Conservation (phyloP, 2,329 filamentous ascomycete species). For the Aspergillus pseudotamarii region DNA sequence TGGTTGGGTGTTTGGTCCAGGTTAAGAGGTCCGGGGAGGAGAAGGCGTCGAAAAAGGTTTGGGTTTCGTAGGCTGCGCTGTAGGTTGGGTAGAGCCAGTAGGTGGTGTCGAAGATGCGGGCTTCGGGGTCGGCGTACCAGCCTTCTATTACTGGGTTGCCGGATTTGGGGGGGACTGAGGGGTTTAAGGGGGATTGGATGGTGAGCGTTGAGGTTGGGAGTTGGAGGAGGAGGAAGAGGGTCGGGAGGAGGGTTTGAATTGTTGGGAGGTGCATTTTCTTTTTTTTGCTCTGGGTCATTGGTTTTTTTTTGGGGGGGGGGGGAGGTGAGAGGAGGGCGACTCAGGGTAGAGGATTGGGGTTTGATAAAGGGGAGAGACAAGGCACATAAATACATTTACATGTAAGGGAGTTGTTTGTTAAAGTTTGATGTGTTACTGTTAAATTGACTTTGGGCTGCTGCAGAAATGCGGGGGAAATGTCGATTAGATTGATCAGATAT, state of each 20-base stretch:
- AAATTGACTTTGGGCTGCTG: background rate
- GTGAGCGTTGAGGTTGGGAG: background rate
- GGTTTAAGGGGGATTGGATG: slow-evolving; percentile 6
- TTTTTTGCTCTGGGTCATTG: no score
- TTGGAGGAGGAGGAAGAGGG: slow-evolving; percentile 1
- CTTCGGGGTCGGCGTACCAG: slow-evolving; percentile 57
- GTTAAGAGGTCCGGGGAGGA: slow-evolving; percentile 53
- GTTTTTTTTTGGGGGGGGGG: no score
- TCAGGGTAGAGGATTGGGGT: background rate
- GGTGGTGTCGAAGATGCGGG: slow-evolving; percentile 47
- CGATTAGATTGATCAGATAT: background rate
- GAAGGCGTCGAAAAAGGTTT: slow-evolving; percentile 56
- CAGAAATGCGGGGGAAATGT: background rate
- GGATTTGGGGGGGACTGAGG: background rate
- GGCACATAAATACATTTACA: background rate
- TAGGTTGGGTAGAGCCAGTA: slow-evolving; percentile 56
- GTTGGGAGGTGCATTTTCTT: background rate
- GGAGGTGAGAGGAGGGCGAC: background rate
- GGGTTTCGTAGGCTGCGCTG: slow-evolving; percentile 49
- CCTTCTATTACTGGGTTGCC: slow-evolving; percentile 53
- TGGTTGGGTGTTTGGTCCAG: slow-evolving; percentile 52
- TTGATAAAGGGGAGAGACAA: background rate
- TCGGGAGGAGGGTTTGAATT: slow-evolving; percentile 4
- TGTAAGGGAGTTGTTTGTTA: background rate
- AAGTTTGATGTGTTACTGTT: background rate